phyloP scores from a whole-genome alignment of 2,329 filamentous ascomycete genomes.

The Microcera coccophila region DNA sequence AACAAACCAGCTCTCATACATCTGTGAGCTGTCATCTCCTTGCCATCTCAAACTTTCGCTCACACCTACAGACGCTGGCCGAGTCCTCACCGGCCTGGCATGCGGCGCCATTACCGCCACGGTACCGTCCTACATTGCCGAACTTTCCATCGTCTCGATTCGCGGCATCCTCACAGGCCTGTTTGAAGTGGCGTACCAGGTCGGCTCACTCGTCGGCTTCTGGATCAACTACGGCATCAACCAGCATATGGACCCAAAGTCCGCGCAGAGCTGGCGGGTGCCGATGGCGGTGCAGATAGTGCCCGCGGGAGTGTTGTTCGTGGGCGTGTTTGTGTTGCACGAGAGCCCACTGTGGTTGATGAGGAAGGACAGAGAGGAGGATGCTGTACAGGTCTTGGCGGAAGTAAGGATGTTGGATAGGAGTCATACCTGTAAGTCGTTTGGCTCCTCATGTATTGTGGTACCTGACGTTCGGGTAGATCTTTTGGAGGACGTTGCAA shows the following conservation, averaged over 20 bases:
- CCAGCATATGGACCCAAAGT: constrained; percentile 33
- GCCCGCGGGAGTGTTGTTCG: constrained; percentile 41
- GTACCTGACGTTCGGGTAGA: constrained; percentile 21
- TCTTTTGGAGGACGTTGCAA: constrained; percentile 47
- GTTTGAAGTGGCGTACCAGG: constrained; percentile 51
- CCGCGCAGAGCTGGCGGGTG: constrained; percentile 42
- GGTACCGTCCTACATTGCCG: constrained; percentile 61
- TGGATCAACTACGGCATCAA: constrained; percentile 46
- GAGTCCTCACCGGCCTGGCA: constrained; percentile 55
- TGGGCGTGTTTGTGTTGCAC: constrained; percentile 43
- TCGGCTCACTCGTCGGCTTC: constrained; percentile 50
- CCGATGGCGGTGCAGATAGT: constrained; percentile 47
- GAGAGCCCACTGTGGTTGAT: constrained; percentile 41
- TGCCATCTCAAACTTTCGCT: background rate
- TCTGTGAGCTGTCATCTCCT: constrained; percentile 30
- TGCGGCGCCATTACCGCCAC: constrained; percentile 55
- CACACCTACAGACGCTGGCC: constrained; percentile 46
- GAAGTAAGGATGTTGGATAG: constrained; percentile 43
- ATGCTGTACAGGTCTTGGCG: constrained; percentile 30
- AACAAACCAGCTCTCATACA: constrained; percentile 39
- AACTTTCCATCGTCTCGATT: constrained; percentile 55
- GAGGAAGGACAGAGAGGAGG: constrained; percentile 31
- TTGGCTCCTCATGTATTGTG: background rate
- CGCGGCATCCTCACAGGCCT: constrained; percentile 56
- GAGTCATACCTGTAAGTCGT: constrained; percentile 32